Base-by-base conservation (phyloP, 352 stramenopile genomes). In the Phytophthora pisi region DNA sequence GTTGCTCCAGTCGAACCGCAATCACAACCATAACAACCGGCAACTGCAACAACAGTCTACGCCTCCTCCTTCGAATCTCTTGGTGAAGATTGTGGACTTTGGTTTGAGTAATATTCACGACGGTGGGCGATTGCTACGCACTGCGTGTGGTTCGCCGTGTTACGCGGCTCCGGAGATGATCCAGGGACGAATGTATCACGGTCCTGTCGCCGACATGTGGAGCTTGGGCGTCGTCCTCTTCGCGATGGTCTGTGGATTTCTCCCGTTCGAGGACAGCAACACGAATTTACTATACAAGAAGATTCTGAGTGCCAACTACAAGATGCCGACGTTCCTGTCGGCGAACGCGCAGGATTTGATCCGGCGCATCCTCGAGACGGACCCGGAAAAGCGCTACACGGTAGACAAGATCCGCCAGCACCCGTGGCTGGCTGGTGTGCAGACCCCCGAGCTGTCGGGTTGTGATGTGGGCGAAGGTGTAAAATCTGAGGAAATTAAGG, bases 161-260 rank as follows among this genome's bases (percentile, higher is more conserved):
- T 98, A 98, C 62, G 94, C 93, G 2, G 91, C 91, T 9, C 94
- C 94, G 0, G 94, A 98, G 61, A 97, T 98, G 91, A 98, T 98
- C 49, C 74, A 91, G 38, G 89, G 88, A 6, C 85, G 92, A 34
- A 30, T 88, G 51, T 97, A 98, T 72, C 77, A 82, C 34, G 92
- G 92, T 0, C 91, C 84, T 2, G 56, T 90, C 30, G 92, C 90
- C 3, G 94, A 98, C 58, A 81, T 98, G 49, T 98, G 94, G 94
- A 97, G 84, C 53, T 78, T 97, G 7, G 94, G 94, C 13, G 92
- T 98, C 40, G 89, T 98, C 34, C 85, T 98, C 7, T 98, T 97
- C 70, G 93, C 93, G 0, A 89, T 98, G 72, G 85, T 98, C 6
- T 95, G 87, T 52, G 94, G 94, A 0, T 93, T 86, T 49, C 72